Evolutionary conservation across 495 filamentous ascomycete genomes (phyloP).

Genomic region (Podospora pseudocomata): DNA sequence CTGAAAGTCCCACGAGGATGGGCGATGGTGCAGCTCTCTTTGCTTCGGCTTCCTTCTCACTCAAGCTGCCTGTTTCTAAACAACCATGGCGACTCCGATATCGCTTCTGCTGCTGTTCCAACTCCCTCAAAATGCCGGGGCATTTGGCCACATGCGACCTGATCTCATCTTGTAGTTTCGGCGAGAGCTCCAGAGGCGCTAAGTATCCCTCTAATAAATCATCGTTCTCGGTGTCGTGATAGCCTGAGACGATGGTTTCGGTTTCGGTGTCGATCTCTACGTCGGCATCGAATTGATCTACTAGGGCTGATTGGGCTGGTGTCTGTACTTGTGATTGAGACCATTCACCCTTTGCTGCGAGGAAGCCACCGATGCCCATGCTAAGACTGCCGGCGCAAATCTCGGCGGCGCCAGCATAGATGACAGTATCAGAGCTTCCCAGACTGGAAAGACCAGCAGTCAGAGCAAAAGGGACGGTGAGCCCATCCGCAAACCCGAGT

Average conservation of each 20-base stretch:
- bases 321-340: conserved; percentile 10
- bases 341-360: conserved; percentile 47
- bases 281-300: not conserved
- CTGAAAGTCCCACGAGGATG: not conserved
- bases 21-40: not conserved
- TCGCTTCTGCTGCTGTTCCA: not conserved
- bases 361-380: conserved; percentile 64
- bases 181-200: not conserved
- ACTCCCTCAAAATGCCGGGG: not conserved
- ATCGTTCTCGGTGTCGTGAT: not conserved
- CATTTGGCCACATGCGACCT: not conserved
- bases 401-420: conserved; percentile 64
- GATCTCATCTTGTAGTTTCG: not conserved
- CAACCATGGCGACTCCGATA: not conserved
- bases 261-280: not conserved
- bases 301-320: not conserved
- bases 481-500: conserved; percentile 56
- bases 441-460: conserved; percentile 56
- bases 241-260: not conserved
- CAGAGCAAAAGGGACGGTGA: conserved; percentile 59
- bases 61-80: not conserved
- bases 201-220: not conserved
- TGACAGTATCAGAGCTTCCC: conserved; percentile 55
- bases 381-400: conserved; percentile 59
- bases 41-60: not conserved